Percentiles rank a stretch among this genome's conserved stretches.
Conservation (phyloP, 2,329 filamentous ascomycete species). For the Botrytis hyacinthi region DNA sequence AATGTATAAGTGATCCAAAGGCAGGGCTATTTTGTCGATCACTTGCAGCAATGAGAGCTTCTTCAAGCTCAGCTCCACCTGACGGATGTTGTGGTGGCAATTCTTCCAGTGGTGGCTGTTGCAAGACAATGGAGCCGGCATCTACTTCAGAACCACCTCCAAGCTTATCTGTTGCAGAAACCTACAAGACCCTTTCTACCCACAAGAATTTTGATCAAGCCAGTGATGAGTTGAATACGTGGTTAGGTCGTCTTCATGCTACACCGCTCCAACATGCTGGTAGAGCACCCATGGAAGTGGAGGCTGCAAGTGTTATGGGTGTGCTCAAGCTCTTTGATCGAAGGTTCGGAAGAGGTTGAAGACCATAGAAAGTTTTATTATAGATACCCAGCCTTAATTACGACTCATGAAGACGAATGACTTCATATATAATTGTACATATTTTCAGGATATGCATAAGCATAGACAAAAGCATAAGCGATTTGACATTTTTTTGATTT, state of each 20-base stretch:
- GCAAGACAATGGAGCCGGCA: conserved; percentile 44
- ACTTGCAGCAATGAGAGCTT: conserved; percentile 59
- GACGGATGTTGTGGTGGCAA: conserved; percentile 64
- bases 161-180: conserved; percentile 71
- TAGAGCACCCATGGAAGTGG: conserved; percentile 67
- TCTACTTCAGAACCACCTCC: conserved; percentile 34
- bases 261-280: conserved; percentile 43
- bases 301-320: conserved; percentile 81
- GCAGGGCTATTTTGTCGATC: conserved; percentile 82
- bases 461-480: conserved; percentile 3
- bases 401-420: conserved; percentile 17
- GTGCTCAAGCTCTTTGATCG: conserved; percentile 80
- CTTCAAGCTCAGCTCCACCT: conserved; percentile 36
- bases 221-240: conserved; percentile 69
- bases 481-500: neutral
- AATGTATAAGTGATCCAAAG: conserved; percentile 74
- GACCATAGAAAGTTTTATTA: neutral
- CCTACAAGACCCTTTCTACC: conserved; percentile 74
- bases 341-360: conserved; percentile 56
- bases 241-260: conserved; percentile 71
- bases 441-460: neutral
- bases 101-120: conserved; percentile 60
- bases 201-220: conserved; percentile 74
- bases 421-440: conserved; percentile 10
- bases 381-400: conserved; percentile 10